These are phyloP conservation scores for Protomyces inouyei DNA, from an alignment of 1,139 yeast genomes.

Conservation along the genomic window DNA sequence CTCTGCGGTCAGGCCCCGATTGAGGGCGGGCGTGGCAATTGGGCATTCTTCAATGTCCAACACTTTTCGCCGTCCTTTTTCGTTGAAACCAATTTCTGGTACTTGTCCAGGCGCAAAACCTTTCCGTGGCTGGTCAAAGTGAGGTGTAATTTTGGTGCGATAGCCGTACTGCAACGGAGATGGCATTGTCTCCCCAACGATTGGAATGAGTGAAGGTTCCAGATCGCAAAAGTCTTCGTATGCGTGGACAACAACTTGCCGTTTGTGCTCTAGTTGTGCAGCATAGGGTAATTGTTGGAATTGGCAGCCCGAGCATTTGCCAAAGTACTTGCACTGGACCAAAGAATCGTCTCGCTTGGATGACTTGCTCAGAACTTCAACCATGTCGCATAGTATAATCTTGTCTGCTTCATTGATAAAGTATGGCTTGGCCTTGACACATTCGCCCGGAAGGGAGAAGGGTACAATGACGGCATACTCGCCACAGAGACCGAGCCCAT, in stretches of 20 bases:
- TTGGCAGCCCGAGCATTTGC: conserved; percentile 87
- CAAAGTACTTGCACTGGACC: conserved; percentile 69
- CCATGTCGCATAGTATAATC: conserved; percentile 57
- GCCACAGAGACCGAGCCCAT: conserved; percentile 41
- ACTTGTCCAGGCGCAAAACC: conserved; percentile 38
- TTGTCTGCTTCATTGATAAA: conserved; percentile 13
- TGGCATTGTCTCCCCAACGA: conserved; percentile 60
- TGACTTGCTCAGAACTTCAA: conserved; percentile 50
- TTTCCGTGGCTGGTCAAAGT: conserved; percentile 74
- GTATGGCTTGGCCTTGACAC: conserved; percentile 62
- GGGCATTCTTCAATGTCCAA: conserved; percentile 91
- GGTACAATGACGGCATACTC: conserved; percentile 59
- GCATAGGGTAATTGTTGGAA: conserved; percentile 73
- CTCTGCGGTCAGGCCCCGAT: conserved; percentile 69
- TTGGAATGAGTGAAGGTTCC: conserved; percentile 48
- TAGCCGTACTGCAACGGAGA: conserved; percentile 75
- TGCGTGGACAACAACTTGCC: conserved; percentile 72
- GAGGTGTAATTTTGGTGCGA: conserved; percentile 92
- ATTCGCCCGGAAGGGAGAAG: conserved; percentile 82
- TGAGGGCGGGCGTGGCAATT: conserved; percentile 76
- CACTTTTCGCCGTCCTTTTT: conserved; percentile 68
- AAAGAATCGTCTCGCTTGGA: conserved; percentile 51
- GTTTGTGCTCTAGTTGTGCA: conserved; percentile 67
- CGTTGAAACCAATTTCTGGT: conserved; percentile 75
- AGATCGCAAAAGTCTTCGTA: conserved; percentile 66